phyloP scores from a whole-genome alignment of 2,329 filamentous ascomycete genomes.

The Magnaporthiopsis incrustans region DNA sequence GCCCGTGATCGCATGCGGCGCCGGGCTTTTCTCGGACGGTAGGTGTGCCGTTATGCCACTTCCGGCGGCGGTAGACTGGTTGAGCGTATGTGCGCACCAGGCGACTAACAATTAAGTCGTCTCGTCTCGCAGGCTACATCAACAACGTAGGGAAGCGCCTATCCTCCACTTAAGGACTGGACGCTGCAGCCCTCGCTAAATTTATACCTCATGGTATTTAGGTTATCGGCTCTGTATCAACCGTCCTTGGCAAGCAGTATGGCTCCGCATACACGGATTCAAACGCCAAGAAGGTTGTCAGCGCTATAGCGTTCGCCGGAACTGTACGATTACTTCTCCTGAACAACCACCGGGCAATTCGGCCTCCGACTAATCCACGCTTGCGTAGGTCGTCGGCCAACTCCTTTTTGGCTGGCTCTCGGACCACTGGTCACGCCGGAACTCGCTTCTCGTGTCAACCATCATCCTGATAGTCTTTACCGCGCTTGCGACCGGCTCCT shows the following conservation, averaged over 20 bases:
- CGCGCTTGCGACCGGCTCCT: slow-evolving; percentile 67
- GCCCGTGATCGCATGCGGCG: slow-evolving; percentile 81
- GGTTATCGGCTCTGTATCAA: slow-evolving; percentile 85
- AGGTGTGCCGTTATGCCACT: neutral
- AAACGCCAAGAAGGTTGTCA: slow-evolving; percentile 63
- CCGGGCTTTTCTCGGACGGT: slow-evolving; percentile 79
- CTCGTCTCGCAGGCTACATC: slow-evolving; percentile 54
- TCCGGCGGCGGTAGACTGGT: neutral
- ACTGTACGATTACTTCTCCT: slow-evolving; percentile 31
- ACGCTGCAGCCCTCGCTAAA: neutral
- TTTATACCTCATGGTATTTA: slow-evolving; percentile 20
- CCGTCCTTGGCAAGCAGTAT: slow-evolving; percentile 64
- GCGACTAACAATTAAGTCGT: neutral
- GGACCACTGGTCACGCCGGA: slow-evolving; percentile 78
- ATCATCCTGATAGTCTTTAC: slow-evolving; percentile 80
- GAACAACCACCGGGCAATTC: neutral
- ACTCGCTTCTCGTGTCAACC: slow-evolving; percentile 73
- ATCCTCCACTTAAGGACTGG: neutral
- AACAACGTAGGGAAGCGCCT: slow-evolving; percentile 57
- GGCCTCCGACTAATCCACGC: slow-evolving; percentile 5
- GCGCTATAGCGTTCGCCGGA: slow-evolving; percentile 77
- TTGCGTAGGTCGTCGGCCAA: slow-evolving; percentile 58
- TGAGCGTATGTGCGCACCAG: too few species aligned
- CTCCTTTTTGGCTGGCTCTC: slow-evolving; percentile 72
- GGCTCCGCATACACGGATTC: slow-evolving; percentile 60